A percentile compares a stretch with the other conserved stretches of the same genome.
Evolutionary conservation across 2,329 filamentous ascomycete genomes (phyloP).

Genomic region (Chaetomiaceae sp.): DNA sequence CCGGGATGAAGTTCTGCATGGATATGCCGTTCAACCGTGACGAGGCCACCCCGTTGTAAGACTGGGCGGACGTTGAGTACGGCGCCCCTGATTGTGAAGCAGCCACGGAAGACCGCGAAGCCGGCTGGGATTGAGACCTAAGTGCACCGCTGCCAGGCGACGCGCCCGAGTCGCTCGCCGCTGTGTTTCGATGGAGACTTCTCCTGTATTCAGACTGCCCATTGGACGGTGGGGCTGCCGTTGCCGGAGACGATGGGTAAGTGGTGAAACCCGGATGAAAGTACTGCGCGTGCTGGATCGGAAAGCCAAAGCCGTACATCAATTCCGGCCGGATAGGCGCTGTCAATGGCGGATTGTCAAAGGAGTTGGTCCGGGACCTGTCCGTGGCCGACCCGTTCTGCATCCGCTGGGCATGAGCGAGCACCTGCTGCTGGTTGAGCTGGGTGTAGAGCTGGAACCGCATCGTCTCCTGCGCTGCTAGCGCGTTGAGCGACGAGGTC

Average conservation of each 20-base stretch:
- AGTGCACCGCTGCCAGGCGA: constrained; percentile 50
- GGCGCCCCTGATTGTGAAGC: constrained; percentile 31
- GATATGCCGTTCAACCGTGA: constrained; percentile 44
- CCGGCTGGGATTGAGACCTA: constrained; percentile 64
- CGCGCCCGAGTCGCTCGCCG: constrained; percentile 45
- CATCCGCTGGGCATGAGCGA: constrained; percentile 43
- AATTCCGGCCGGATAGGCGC: constrained; percentile 55
- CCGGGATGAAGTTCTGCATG: constrained; percentile 53
- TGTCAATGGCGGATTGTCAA: constrained; percentile 58
- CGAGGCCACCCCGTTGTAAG: constrained; percentile 35
- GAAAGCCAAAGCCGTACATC: constrained; percentile 46
- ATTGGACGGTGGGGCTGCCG: constrained; percentile 31
- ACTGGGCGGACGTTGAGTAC: constrained; percentile 31
- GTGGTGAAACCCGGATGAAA: constrained; percentile 48
- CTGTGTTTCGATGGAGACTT: constrained; percentile 51
- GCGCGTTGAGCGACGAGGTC: constrained; percentile 18
- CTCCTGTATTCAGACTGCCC: constrained; percentile 51
- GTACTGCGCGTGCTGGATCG: constrained; percentile 38
- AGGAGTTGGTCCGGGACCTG: constrained; percentile 58
- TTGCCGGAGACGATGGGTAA: constrained; percentile 54
- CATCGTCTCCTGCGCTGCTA: constrained; percentile 33
- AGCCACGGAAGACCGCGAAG: constrained; percentile 42
- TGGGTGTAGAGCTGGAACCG: constrained; percentile 46
- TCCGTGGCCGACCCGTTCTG: constrained; percentile 39
- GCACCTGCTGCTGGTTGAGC: constrained; percentile 40